phyloP scores from a whole-genome alignment of 257 asterid genomes.

The Solanum paucissectum region DNA sequence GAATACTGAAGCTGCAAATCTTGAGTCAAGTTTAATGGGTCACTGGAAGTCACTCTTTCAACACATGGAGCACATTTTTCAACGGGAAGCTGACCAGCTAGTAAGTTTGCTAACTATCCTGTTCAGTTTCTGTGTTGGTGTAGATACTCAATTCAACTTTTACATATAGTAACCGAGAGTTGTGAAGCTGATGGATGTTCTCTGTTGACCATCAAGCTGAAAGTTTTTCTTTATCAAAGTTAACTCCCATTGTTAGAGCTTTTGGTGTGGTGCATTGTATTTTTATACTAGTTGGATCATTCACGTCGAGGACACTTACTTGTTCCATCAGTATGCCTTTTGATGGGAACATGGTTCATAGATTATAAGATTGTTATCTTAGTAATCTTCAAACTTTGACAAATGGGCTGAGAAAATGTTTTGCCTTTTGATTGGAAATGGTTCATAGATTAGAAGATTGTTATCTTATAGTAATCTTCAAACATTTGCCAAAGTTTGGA shows the following conservation, averaged over 20 bases:
- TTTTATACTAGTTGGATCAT: neutral
- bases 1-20: constrained; percentile 9
- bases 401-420: neutral
- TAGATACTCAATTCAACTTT: neutral
- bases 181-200: neutral
- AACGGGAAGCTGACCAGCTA: constrained; percentile 49
- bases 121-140: neutral
- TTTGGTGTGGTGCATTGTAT: neutral
- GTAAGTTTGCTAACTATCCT: constrained; percentile 30
- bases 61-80: constrained; percentile 44
- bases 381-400: neutral
- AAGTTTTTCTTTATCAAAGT: neutral
- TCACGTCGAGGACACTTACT: neutral
- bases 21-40: constrained; percentile 48
- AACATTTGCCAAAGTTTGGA: neutral
- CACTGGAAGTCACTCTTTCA: constrained; percentile 78
- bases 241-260: neutral
- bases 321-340: neutral
- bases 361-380: neutral
- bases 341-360: neutral
- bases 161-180: neutral
- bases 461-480: neutral
- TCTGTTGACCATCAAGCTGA: neutral
- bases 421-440: neutral
- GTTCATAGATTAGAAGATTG: neutral